phyloP scores from a whole-genome alignment of 2,329 filamentous ascomycete genomes.

The Xylaria sp. region DNA sequence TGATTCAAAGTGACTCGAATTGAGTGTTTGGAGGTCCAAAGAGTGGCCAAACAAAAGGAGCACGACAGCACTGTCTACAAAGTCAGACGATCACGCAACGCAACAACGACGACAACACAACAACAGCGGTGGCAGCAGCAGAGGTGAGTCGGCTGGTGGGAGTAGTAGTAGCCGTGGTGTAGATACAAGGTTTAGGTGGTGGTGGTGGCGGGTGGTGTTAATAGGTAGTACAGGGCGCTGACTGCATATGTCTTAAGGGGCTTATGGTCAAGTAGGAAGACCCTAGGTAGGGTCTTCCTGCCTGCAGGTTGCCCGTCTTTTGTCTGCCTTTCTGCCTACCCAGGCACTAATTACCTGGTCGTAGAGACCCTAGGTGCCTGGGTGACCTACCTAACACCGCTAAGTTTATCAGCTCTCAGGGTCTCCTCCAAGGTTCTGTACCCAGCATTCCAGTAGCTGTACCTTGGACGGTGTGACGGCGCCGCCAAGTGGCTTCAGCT shows the following conservation, averaged over 20 bases:
- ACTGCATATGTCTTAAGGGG: not conserved
- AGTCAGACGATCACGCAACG: conserved; percentile 35
- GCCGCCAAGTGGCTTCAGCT: conserved; percentile 16
- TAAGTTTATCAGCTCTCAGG: conserved; percentile 31
- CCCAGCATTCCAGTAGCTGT: conserved; percentile 18
- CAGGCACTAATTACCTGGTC: not conserved
- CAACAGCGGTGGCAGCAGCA: conserved; percentile 10
- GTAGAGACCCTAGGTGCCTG: conserved; percentile 11
- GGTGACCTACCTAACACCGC: not conserved
- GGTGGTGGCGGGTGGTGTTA: conserved; percentile 17
- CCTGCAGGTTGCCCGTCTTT: conserved; percentile 21
- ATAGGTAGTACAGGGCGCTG: no score
- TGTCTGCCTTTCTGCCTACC: conserved; percentile 15
- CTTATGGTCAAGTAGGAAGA: not conserved
- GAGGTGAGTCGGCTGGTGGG: conserved; percentile 4
- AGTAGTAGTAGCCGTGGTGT: conserved; percentile 9
- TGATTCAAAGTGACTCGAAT: conserved; percentile 22
- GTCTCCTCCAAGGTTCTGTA: conserved; percentile 29
- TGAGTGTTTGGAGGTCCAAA: conserved; percentile 12
- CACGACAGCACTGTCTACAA: conserved; percentile 29
- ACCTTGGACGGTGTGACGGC: conserved; percentile 27
- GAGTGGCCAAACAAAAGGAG: conserved; percentile 15
- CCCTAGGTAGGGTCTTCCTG: conserved; percentile 9
- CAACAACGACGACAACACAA: conserved; percentile 12
- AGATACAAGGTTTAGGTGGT: conserved; percentile 14